These are phyloP conservation scores for Colletotrichum caudatum DNA, from an alignment of 2,329 filamentous ascomycete genomes.

Conservation along the genomic window DNA sequence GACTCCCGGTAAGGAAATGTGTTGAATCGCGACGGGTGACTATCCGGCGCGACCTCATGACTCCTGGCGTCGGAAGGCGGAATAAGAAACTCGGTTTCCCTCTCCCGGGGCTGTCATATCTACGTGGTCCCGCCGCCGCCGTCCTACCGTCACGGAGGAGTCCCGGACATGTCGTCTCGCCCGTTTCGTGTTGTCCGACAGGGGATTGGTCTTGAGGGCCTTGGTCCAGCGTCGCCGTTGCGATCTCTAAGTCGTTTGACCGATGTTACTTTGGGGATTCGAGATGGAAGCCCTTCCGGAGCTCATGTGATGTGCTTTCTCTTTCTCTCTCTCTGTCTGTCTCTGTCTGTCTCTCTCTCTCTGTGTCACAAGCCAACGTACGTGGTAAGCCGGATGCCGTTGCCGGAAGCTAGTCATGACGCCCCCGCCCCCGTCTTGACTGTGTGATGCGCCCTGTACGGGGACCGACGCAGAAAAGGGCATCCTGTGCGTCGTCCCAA, in stretches of 20 bases:
- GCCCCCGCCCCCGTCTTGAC: background rate
- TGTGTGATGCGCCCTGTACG: background rate
- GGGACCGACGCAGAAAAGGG: background rate
- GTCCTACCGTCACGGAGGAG: background rate
- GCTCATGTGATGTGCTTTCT: background rate
- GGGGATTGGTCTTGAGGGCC: background rate
- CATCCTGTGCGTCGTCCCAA: background rate
- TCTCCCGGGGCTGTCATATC: no score
- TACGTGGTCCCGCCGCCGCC: background rate
- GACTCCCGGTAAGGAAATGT: background rate
- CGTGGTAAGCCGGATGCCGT: background rate
- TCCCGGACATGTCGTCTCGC: background rate
- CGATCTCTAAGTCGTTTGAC: background rate
- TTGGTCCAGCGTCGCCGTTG: background rate
- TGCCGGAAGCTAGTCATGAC: background rate
- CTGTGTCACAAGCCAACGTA: background rate
- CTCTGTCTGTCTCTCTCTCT: no score
- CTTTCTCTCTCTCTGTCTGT: no score
- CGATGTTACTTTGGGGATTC: background rate
- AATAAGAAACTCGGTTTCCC: no score
- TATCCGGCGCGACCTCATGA: background rate
- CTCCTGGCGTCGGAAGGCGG: background rate
- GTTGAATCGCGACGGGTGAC: background rate
- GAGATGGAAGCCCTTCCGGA: background rate
- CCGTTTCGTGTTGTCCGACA: background rate